These are phyloP conservation scores for Aphanomyces invadans DNA, from an alignment of 352 stramenopile species.

Conservation along the genomic window DNA sequence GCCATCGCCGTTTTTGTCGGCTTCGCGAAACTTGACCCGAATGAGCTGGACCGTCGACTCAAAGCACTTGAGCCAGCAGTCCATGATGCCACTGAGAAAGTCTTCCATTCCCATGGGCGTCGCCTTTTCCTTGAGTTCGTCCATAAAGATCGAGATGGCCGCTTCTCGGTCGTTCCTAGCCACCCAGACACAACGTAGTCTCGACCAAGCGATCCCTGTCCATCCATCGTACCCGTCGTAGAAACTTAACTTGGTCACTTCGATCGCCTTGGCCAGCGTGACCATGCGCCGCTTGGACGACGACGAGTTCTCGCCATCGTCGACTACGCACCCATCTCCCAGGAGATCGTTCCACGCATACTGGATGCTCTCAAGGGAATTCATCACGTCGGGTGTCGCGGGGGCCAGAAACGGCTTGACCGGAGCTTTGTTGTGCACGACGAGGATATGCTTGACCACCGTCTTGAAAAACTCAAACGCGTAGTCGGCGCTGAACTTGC, in stretches of 20 bases:
- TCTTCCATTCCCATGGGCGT: constrained; percentile 7
- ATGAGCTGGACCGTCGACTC: not conserved
- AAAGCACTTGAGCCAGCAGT: constrained; percentile 1
- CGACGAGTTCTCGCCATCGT: not conserved
- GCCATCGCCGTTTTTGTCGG: constrained; percentile 21
- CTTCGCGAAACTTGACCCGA: constrained; percentile 12
- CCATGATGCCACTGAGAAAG: constrained; percentile 5
- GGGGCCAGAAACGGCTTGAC: constrained; percentile 4
- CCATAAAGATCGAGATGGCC: not conserved
- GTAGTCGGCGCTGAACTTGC: constrained; percentile 2
- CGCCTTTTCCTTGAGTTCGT: not conserved
- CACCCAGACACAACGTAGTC: no score
- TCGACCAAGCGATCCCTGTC: no score
- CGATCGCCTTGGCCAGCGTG: not conserved
- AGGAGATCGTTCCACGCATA: constrained; percentile 18
- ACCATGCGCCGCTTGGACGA: constrained; percentile 10
- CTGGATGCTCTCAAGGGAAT: constrained; percentile 1
- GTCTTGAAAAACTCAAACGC: constrained; percentile 19
- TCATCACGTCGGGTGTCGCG: not conserved
- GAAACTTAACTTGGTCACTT: constrained; percentile 7
- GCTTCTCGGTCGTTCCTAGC: not conserved
- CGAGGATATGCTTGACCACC: constrained; percentile 7
- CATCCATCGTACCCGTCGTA: constrained; percentile 1
- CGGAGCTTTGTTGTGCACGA: not conserved
- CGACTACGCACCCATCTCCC: not conserved